These are phyloP conservation scores for Kalmusia sp. DNA, from an alignment of 2,329 filamentous ascomycete species.

Conservation along the genomic window DNA sequence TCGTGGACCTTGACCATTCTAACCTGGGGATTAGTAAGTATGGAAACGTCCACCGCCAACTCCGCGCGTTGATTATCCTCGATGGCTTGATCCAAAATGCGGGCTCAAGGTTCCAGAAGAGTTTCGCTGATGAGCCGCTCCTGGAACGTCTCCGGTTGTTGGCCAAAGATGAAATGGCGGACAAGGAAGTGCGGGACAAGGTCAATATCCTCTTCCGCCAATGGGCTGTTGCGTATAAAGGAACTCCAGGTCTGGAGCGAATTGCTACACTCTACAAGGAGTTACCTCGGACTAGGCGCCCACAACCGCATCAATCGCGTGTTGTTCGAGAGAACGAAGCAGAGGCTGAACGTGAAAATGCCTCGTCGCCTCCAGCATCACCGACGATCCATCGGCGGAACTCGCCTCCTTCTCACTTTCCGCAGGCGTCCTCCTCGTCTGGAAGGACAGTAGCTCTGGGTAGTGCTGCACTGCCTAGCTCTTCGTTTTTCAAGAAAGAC, in stretches of 20 bases:
- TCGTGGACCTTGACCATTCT: conserved; percentile 16
- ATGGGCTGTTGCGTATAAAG: conserved; percentile 85
- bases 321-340: conserved; percentile 82
- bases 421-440: conserved; percentile 35
- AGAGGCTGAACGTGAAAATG: conserved; percentile 70
- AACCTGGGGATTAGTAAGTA: conserved; percentile 72
- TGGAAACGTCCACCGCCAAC: conserved; percentile 89
- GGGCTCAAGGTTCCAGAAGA: conserved; percentile 82
- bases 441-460: conserved; percentile 37
- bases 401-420: conserved; percentile 32
- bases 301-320: conserved; percentile 75
- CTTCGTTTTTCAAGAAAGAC: conserved; percentile 60
- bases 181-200: conserved; percentile 85
- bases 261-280: conserved; percentile 81
- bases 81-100: conserved; percentile 96
- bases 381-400: conserved; percentile 31
- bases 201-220: conserved; percentile 85
- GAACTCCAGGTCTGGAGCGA: conserved; percentile 77
- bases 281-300: conserved; percentile 67
- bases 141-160: conserved; percentile 90
- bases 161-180: conserved; percentile 82
- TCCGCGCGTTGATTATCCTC: conserved; percentile 85
- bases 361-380: conserved; percentile 38
- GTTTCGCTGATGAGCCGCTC: conserved; percentile 88
- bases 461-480: conserved; percentile 53